Conservation (phyloP, 73 alveolate genomes). For the Loxodes magnus region DNA sequence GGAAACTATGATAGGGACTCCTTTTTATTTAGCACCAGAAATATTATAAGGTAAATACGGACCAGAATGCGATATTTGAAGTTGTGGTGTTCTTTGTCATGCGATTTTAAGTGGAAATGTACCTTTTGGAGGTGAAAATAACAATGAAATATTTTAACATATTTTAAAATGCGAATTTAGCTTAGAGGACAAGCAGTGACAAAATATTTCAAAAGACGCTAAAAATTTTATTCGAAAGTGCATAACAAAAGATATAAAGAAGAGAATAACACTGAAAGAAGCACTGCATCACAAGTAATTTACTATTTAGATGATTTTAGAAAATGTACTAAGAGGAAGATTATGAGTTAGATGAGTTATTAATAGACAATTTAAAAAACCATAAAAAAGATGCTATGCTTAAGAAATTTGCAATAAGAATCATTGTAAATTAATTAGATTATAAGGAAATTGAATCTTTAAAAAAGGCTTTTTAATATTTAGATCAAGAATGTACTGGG, state of each 20-base stretch:
- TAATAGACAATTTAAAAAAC: not conserved
- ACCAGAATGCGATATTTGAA: conserved; percentile 27
- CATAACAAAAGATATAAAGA: conserved; percentile 46
- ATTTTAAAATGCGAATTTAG: not conserved
- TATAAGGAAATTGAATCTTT: not conserved
- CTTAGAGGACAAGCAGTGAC: conserved; percentile 31
- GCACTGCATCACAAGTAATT: conserved; percentile 63
- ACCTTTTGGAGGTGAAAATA: conserved; percentile 31
- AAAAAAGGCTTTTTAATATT: not conserved
- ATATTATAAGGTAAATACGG: conserved; percentile 26
- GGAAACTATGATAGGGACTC: conserved; percentile 27
- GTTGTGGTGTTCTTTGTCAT: conserved; percentile 37
- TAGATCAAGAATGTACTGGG: not conserved
- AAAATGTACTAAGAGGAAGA: not conserved
- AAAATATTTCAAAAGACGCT: conserved; percentile 21
- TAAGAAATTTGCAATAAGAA: not conserved
- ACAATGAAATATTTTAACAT: not conserved
- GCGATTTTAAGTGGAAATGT: conserved; percentile 22
- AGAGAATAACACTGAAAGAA: conserved; percentile 43
- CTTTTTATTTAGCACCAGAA: conserved; percentile 48
- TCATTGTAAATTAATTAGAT: not conserved
- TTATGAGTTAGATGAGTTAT: no score
- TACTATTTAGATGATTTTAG: not conserved
- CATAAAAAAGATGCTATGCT: not conserved
- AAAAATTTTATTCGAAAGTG: conserved; percentile 51